Conservation (phyloP, 371 early-diverging fungal genomes). For the Rhizopus sp. region DNA sequence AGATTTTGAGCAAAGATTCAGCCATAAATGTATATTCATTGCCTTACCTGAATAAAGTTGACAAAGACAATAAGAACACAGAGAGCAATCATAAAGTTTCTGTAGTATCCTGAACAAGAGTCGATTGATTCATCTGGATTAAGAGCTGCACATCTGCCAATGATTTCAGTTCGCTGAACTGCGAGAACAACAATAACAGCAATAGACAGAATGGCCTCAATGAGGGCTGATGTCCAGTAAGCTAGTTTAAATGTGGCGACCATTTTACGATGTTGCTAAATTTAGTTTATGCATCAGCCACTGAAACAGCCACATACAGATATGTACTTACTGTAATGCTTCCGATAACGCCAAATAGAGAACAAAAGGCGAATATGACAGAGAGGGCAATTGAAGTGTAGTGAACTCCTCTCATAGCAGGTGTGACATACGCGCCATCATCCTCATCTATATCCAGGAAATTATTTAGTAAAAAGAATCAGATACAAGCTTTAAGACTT, state of each 20-base stretch:
- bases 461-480: not conserved
- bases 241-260: slow-evolving; percentile 23
- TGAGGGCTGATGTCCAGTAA: slow-evolving; percentile 25
- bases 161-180: slow-evolving; percentile 10
- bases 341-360: slow-evolving; percentile 34
- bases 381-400: slow-evolving; percentile 24
- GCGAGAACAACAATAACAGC: slow-evolving; percentile 19
- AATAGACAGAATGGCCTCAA: slow-evolving; percentile 16
- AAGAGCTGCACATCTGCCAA: slow-evolving; percentile 9
- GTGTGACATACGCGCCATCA: not conserved
- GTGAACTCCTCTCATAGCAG: slow-evolving; percentile 9
- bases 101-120: slow-evolving; percentile 14
- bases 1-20: not conserved
- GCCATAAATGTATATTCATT: not conserved
- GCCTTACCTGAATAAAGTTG: slow-evolving; percentile 28
- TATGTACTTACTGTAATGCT: slow-evolving; percentile 24
- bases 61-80: slow-evolving; percentile 11
- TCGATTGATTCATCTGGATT: slow-evolving; percentile 10
- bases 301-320: not conserved
- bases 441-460: not conserved
- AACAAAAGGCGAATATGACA: slow-evolving; percentile 25
- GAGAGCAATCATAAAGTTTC: slow-evolving; percentile 17
- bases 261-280: slow-evolving; percentile 34
- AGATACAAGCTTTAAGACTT: not conserved
- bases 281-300: not conserved